Evolutionary conservation across 441 rosid species (phyloP), one percentile per base, ranked within the genome.

Genomic region (Arabidopsis lyrata): DNA sequence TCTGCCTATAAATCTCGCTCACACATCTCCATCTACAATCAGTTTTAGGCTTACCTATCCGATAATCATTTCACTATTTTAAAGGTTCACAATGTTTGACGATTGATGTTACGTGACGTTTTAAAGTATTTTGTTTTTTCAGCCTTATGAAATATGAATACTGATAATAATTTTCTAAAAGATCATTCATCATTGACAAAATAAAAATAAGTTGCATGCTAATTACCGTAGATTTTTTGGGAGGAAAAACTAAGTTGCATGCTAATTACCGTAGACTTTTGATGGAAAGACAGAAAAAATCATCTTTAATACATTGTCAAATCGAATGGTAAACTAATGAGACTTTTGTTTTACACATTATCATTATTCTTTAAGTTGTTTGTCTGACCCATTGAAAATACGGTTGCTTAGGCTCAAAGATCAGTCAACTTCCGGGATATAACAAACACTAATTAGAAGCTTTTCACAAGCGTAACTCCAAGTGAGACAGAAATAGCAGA

Each of bases 401-500:
- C 18, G 15, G 49, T 12, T 52, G 34, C 57, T 52, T 52, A 52
- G n/a, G 34, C 57, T 52, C 34, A 52, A 52, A 52, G 16, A 52
- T 50, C n/a, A 50, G 4, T 20, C 15, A 45, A 45, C 22, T 45
- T 45, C 11, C 22, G 22, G 47, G 11, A n/a, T 15, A 15, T 15
- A 45, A 45, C 8, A 50, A 20, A 20, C 29, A 10, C 8, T 31
- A 50, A 6, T 9, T 49, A 3, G 31, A 1, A 50, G 55, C 55
- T 11, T 50, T 11, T 50, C 20, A 20, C 55, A 18, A 50, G 55
- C 14, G 54, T 10, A 49, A 49, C 14, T 49, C 14, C 29, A 49
- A 49, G 5, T 18, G 7, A 8, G 13, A 8, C 10, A 18, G 13
- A 44, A 2, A 44, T n/a, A 14, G 8, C n/a, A 4, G 14, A 42